Evolutionary conservation across 345 rosid genomes (phyloP).

Genomic region (Limnanthes douglasii): DNA sequence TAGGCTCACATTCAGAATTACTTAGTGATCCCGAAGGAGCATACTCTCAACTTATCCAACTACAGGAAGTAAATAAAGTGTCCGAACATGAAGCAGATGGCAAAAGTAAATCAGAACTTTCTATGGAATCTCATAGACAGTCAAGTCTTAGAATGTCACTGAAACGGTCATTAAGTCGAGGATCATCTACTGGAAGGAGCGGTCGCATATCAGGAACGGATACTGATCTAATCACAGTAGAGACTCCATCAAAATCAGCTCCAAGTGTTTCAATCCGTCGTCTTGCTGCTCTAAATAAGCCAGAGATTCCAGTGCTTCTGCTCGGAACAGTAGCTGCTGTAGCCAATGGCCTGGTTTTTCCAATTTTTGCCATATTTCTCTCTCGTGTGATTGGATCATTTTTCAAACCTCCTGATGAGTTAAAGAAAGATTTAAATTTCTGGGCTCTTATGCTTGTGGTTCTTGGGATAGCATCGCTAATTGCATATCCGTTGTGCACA

Average conservation of each 20-base stretch:
- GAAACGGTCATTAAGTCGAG: conserved; percentile 28
- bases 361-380: conserved; percentile 37
- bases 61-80: conserved; percentile 49
- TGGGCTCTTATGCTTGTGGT: conserved; percentile 49
- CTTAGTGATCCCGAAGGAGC: conserved; percentile 67
- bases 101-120: conserved; percentile 15
- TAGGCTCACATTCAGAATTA: conserved; percentile 59
- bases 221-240: conserved; percentile 22
- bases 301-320: conserved; percentile 54
- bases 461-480: conserved; percentile 42
- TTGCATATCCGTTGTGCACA: conserved; percentile 28
- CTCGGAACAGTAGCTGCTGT: conserved; percentile 39
- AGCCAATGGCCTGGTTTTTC: conserved; percentile 40
- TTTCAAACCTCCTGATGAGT: conserved; percentile 37
- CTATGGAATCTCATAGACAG: conserved; percentile 18
- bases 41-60: conserved; percentile 60
- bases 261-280: conserved; percentile 33
- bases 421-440: conserved; percentile 46
- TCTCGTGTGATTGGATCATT: conserved; percentile 39
- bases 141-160: conserved; percentile 28
- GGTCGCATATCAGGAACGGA: conserved; percentile 30
- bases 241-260: conserved; percentile 6
- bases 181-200: conserved; percentile 53
- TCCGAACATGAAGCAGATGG: conserved; percentile 24
- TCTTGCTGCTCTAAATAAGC: conserved; percentile 62